Conservation (phyloP, 2,329 filamentous ascomycete species). For the Nothophaeocryptopus gaeumannii region DNA sequence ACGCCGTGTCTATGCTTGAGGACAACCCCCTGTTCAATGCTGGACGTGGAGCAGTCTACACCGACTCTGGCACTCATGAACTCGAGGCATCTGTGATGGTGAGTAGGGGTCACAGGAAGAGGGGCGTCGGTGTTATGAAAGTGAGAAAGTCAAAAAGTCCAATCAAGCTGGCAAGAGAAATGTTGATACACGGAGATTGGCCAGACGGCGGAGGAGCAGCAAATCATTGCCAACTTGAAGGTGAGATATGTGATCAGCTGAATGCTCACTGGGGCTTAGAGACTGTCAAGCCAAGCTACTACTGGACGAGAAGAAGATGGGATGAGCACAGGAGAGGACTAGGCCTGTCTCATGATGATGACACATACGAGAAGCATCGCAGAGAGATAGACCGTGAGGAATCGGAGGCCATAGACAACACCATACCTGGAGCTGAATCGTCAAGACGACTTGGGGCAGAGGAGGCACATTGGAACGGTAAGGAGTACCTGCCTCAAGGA, state of each 20-base stretch:
- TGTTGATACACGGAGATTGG: slow-evolving; percentile 65
- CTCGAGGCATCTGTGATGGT: slow-evolving; percentile 88
- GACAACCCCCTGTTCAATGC: slow-evolving; percentile 81
- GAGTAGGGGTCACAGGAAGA: slow-evolving; percentile 67
- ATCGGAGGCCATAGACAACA: not conserved
- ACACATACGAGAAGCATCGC: slow-evolving; percentile 44
- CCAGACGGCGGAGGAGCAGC: slow-evolving; percentile 61
- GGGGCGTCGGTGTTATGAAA: slow-evolving; percentile 73
- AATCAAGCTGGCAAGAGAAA: slow-evolving; percentile 67
- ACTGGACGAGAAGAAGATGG: slow-evolving; percentile 75
- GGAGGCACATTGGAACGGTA: slow-evolving; percentile 51
- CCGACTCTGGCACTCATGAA: slow-evolving; percentile 75
- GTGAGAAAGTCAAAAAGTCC: slow-evolving; percentile 75
- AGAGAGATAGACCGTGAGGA: slow-evolving; percentile 28
- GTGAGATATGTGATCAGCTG: slow-evolving; percentile 65
- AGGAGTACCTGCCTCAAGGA: slow-evolving; percentile 74
- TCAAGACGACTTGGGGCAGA: not conserved
- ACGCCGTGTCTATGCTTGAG: slow-evolving; percentile 74
- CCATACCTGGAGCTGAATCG: not conserved
- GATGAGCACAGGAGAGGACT: slow-evolving; percentile 68
- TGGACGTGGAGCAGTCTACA: slow-evolving; percentile 82
- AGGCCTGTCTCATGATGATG: slow-evolving; percentile 38
- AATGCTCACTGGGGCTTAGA: slow-evolving; percentile 68
- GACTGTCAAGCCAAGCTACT: slow-evolving; percentile 67
- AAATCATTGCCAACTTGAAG: slow-evolving; percentile 68